Base-by-base conservation (phyloP, 2,329 filamentous ascomycete genomes). In the Cercospora sp. region DNA sequence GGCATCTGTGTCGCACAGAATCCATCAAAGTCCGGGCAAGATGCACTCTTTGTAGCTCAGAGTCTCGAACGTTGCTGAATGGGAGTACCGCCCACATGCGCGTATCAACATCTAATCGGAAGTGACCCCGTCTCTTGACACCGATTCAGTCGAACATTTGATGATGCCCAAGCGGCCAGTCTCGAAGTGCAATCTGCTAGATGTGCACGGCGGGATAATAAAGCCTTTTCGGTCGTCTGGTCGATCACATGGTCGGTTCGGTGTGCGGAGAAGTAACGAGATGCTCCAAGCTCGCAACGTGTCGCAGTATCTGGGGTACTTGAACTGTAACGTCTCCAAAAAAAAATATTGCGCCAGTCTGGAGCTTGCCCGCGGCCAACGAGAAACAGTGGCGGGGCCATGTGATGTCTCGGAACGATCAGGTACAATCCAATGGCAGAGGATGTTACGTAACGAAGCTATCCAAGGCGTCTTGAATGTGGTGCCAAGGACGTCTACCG, bases 331-430 rank as follows among this genome's bases (percentile, higher is more conserved):
- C 8, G 37, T 43, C 24, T 40, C 34, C 21, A 21, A n/a, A n/a
- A 40, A 40, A 40, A 7, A 40, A 3, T n/a, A 40, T 40, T n/a
- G 37, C 13, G 59, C 59, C 59, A 61, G 59, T 61, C 9, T 45
- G 34, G 43, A 61, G 59, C 59, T 61, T 61, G 59, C 59, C 59
- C 59, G 59, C 61, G 61, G 61, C 61, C 26, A 63, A 16, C 24
- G 43, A 51, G 18, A 61, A 24, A 37, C 24, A 24, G 51, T 30
- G 53, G 53, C 53, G 53, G 26, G 9, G 21, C 24, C 53, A 30
- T 45, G 59, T 61, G 59, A 43, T 43, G 59, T 61, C 59, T 45
- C 32, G 37, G 59, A 16, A 61, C 37, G 59, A 61, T 61, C 59
- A 61, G 59, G 59, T 61, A 61, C 59, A 45, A 43, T 28, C 61